phyloP scores from a whole-genome alignment of 2,329 filamentous ascomycete genomes.

The Calonectria honghensis region DNA sequence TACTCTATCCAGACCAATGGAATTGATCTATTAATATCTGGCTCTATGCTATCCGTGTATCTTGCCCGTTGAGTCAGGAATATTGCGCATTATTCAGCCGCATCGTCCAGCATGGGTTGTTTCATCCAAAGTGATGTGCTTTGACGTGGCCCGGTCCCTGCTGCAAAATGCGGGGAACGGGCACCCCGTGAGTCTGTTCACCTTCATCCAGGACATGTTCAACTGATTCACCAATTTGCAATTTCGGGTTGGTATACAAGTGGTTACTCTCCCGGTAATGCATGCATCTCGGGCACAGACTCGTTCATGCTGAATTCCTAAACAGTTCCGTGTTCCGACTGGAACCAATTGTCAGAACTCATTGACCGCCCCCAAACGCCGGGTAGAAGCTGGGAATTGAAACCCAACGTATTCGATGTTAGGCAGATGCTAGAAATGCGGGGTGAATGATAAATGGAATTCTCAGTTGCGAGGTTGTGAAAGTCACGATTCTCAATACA shows the following conservation, averaged over 20 bases:
- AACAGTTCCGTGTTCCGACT: not conserved
- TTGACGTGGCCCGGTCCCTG: not conserved
- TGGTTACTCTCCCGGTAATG: not conserved
- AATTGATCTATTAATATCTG: not conserved
- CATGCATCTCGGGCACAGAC: not conserved
- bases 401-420: not conserved
- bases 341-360: not conserved
- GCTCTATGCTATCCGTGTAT: not conserved
- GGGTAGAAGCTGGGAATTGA: not conserved
- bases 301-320: not conserved
- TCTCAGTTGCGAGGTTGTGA: not conserved
- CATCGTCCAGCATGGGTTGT: not conserved
- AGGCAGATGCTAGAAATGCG: not conserved
- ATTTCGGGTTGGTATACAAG: not conserved
- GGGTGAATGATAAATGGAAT: not conserved
- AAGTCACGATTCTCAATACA: not conserved
- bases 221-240: not conserved
- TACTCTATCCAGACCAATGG: not conserved
- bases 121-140: not conserved
- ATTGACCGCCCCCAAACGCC: not conserved
- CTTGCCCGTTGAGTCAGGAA: not conserved
- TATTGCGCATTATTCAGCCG: slow-evolving; percentile 1
- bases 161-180: slow-evolving; percentile 7
- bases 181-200: slow-evolving; percentile 10
- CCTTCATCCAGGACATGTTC: not conserved